Evolutionary conservation across 1,284 basidiomycete species (phyloP), one percentile per base, ranked within the genome.

Genomic region (Naganishia sp.): DNA sequence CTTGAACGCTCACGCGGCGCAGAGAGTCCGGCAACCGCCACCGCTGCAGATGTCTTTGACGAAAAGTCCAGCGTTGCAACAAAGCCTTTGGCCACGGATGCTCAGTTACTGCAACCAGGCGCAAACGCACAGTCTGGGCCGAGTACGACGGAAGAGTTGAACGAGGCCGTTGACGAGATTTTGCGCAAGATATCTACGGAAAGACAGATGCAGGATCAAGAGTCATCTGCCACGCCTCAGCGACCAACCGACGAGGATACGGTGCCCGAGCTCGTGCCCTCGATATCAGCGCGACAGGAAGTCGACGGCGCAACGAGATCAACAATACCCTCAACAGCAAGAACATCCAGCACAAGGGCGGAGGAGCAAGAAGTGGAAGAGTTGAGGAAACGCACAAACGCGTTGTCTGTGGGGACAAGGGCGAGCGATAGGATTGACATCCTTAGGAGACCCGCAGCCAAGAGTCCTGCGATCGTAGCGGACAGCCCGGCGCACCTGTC

Each of bases 311-410:
- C 25, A 6, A 23, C 21, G 47, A 11, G 4, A 49, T 1, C 47
- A 6, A 13, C 47, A n/a, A 49, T 25, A 49, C 21, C 21, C 6
- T 21, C 15, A 25, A 46, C 31, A 31, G 32, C 57, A 7, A 35
- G 45, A 25, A 35, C 45, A 42, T 39, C 58, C 23, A 47, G 21
- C n/a, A 28, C 39, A 6, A 21, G 42, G 5, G 61, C 28, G 13
- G 61, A 63, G 6, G 61, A 63, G 61, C 51, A 53, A 53, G 61
- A 63, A 45, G 52, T 63, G 15, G 61, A 63, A 31, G 51, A 63
- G 21, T 17, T 63, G 31, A 63, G 45, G 32, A 61, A 61, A 23
- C 58, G 58, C 13, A 51, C 47, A 15, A 43, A 61, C 25, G 49
- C 58, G 17, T 39, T 61, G 35, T 42, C 58, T n/a, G 31, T 61